Base-by-base conservation (phyloP, 1,284 basidiomycete species). In the Cutaneotrichosporon sp. region DNA sequence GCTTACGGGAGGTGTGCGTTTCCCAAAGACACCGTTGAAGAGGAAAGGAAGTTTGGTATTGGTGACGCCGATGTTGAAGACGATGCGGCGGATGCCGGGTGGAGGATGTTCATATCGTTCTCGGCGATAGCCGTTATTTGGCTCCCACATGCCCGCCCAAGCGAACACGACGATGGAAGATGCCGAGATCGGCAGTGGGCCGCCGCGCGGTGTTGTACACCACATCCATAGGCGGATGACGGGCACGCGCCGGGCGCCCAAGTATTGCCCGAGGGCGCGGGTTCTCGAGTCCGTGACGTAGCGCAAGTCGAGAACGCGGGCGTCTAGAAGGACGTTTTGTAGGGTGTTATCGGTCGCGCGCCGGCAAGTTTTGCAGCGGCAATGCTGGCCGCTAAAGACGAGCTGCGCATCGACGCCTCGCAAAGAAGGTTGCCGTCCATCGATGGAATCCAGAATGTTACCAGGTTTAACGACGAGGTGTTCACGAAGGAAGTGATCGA, bases 61-160 rank as follows among this genome's bases (percentile, higher is more conserved):
- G 27, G 41, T 19, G 41, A 43, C 41, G n/a, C n/a, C n/a, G 4
- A 43, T n/a, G 27, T 43, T 43, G 41, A 43, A 31, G 17, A 43
- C 41, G 17, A 20, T 17, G 17, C 26, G 29, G 26, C 26, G 26
- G 4, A 29, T 29, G n/a, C 27, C 41, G 6, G 4, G 17, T 3
- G 41, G 41, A 0, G 41, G 26, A 6, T 19, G 41, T 10, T 20
- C 26, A 27, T 19, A 43, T 11, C 41, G 41, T 16, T 43, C 41
- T 4, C 41, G 27, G 10, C 41, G 41, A 24, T 29, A 43, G 5
- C 41, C 41, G 17, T 12, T 29, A 10, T 14, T 43, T 5, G 41
- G 41, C 27, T 43, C 41, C 41, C 41, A 43, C n/a, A 11, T 19
- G n/a, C 41, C 41, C 7, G 41, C 17, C 41, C 41, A 43, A 27